Conservation (phyloP, 2,329 filamentous ascomycete species). For the Aspergillus tamarii region DNA sequence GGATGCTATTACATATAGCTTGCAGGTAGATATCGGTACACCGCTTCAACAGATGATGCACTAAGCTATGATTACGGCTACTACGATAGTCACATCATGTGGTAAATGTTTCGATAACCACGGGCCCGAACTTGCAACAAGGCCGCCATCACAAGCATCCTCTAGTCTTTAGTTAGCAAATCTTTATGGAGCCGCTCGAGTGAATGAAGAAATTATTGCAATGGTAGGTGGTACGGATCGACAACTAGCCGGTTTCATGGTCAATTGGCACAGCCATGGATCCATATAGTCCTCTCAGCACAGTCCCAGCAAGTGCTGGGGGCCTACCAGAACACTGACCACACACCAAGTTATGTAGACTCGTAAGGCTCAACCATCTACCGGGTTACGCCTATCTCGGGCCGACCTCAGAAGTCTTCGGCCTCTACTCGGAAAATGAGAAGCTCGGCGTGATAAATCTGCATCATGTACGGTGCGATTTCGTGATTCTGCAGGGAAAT, state of each 20-base stretch:
- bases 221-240: neutral
- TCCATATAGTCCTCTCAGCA: neutral
- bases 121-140: neutral
- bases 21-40: neutral
- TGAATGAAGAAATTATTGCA: neutral
- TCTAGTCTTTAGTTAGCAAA: neutral
- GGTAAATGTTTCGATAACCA: neutral
- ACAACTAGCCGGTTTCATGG: neutral
- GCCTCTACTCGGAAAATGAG: neutral
- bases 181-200: too few relatives aligned
- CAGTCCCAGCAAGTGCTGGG: neutral
- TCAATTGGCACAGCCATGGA: neutral
- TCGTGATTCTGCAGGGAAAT: slow-evolving; percentile 2
- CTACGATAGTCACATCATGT: neutral
- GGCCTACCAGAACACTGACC: neutral
- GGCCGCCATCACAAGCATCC: neutral
- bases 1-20: neutral
- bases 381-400: neutral
- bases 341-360: neutral
- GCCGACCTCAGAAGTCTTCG: neutral
- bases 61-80: neutral
- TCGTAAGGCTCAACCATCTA: neutral
- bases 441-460: neutral
- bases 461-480: neutral
- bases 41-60: neutral